Conservation (phyloP, 208 protist genomes). For the Angomonas deanei region DNA sequence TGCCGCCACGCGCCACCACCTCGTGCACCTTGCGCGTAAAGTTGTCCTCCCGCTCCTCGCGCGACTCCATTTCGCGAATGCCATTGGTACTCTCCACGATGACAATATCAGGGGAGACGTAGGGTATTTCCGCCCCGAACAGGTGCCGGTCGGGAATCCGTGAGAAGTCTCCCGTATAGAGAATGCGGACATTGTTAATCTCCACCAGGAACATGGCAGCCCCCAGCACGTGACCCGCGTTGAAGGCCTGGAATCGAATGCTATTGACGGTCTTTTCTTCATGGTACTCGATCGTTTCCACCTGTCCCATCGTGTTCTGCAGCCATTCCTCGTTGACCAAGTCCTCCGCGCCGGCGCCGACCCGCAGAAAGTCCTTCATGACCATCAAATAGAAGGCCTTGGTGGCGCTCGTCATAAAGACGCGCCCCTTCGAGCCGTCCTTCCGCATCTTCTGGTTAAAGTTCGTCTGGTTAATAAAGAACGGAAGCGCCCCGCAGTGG, state of each 20-base stretch:
- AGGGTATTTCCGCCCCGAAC: constrained; percentile 94
- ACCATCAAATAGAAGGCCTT: constrained; percentile 97
- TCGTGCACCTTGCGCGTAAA: constrained; percentile 94
- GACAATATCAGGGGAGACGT: constrained; percentile 93
- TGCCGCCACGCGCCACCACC: constrained; percentile 91
- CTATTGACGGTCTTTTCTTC: constrained; percentile 94
- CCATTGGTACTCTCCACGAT: constrained; percentile 99
- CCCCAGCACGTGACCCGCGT: constrained; percentile 96
- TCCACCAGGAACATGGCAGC: constrained; percentile 99
- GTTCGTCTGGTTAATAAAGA: constrained; percentile 93
- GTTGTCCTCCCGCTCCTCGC: constrained; percentile 92
- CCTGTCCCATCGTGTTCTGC: constrained; percentile 90
- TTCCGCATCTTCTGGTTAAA: constrained; percentile 43
- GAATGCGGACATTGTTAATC: constrained; percentile 94
- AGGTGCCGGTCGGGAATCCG: constrained; percentile 97
- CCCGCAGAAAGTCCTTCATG: constrained; percentile 95
- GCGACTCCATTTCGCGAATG: constrained; percentile 92
- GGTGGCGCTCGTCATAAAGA: constrained; percentile 98
- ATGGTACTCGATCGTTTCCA: constrained; percentile 97
- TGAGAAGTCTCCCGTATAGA: constrained; percentile 99
- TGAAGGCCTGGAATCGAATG: constrained; percentile 96
- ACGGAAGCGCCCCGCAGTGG: constrained; percentile 95
- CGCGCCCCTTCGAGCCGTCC: constrained; percentile 64
- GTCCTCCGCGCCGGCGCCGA: constrained; percentile 81
- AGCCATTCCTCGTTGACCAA: constrained; percentile 94